phyloP scores from a whole-genome alignment of 1,284 basidiomycete species.

The Rugosomyces carneus region DNA sequence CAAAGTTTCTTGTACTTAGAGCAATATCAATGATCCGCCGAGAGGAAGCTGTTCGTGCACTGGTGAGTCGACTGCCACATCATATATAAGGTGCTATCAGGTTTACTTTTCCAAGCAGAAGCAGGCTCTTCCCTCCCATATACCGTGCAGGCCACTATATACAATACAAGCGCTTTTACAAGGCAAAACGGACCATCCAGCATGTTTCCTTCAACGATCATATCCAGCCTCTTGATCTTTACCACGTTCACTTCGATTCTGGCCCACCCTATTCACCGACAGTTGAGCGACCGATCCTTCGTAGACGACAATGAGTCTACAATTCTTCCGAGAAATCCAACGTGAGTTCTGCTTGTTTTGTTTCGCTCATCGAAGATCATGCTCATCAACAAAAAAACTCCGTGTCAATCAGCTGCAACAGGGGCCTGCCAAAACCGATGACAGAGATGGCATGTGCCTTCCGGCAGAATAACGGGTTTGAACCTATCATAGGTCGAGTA shows the following conservation, averaged over 20 bases:
- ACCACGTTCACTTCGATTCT: neutral
- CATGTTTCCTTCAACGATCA: neutral
- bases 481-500: neutral
- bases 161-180: neutral
- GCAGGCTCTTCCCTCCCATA: neutral
- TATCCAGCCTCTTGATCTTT: neutral
- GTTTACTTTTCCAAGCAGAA: neutral
- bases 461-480: neutral
- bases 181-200: neutral
- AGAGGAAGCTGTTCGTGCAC: neutral
- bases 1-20: neutral
- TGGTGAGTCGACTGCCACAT: neutral
- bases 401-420: neutral
- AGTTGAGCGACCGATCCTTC: neutral
- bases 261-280: neutral
- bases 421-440: neutral
- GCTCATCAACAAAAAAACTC: neutral
- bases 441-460: conserved; percentile 2
- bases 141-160: neutral
- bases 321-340: neutral
- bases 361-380: neutral
- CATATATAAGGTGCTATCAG: neutral
- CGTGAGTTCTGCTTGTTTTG: neutral
- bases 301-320: neutral
- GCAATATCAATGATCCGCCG: neutral